Conservation (phyloP, 225 moss, liverwort and hornwort species). For the Marchantia paleacea region DNA sequence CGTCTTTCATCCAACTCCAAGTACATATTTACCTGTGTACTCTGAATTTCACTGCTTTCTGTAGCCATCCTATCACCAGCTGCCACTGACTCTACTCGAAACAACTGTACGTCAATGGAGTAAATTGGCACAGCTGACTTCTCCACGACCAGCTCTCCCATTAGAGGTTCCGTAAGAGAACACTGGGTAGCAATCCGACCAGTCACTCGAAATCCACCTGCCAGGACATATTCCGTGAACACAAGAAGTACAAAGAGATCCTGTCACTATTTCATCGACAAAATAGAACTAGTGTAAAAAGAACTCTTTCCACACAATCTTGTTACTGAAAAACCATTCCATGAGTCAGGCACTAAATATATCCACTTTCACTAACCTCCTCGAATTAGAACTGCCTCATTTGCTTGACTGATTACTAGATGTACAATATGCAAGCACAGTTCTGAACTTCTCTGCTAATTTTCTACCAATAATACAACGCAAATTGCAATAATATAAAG, state of each 20-base stretch:
- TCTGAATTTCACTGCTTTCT: slow-evolving; percentile 93
- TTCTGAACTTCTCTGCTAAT: no score
- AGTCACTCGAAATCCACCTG: slow-evolving; percentile 90
- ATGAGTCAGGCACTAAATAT: no score
- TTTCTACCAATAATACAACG: no score
- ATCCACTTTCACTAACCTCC: no score
- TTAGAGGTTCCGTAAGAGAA: slow-evolving; percentile 72
- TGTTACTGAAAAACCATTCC: no score
- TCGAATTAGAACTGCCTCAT: no score
- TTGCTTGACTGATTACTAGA: no score
- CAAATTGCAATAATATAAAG: no score
- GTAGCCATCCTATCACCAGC: slow-evolving; percentile 89
- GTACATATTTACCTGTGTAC: slow-evolving; percentile 57
- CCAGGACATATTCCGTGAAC: neutral
- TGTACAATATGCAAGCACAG: no score
- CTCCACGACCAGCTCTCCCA: slow-evolving; percentile 82
- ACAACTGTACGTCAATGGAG: slow-evolving; percentile 89
- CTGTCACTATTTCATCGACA: no score
- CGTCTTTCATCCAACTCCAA: neutral
- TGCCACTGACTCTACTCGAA: slow-evolving; percentile 93
- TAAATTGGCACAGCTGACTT: slow-evolving; percentile 77
- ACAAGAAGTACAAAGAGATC: neutral
- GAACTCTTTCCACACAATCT: no score
- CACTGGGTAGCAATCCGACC: slow-evolving; percentile 88
- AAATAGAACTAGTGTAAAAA: no score